Conservation (phyloP, 2,329 filamentous ascomycete species). For the Sarocladium kiliense region DNA sequence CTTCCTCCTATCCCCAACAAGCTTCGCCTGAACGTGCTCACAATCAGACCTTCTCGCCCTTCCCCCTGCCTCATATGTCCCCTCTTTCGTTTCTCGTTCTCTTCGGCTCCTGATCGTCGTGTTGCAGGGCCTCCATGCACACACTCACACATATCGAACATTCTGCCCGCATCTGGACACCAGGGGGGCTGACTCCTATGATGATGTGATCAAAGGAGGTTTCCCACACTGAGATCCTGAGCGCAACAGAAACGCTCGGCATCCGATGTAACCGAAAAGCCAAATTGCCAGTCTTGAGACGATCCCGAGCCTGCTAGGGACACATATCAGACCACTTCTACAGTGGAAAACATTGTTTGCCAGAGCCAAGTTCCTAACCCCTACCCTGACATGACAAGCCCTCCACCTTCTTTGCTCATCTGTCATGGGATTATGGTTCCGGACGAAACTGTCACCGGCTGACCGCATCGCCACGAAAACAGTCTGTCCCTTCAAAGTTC, state of each 20-base stretch:
- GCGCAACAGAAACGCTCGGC: constrained; percentile 7
- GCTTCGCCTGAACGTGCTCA: neutral
- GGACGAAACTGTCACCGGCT: neutral
- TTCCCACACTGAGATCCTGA: neutral
- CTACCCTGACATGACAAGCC: neutral
- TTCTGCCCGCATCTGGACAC: neutral
- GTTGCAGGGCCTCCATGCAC: constrained; percentile 3
- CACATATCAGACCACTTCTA: constrained; percentile 8
- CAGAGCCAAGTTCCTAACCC: neutral
- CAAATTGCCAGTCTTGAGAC: neutral
- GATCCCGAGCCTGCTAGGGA: neutral
- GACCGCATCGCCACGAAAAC: neutral
- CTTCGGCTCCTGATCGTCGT: constrained; percentile 5
- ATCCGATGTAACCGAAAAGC: constrained; percentile 6
- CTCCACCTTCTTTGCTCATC: neutral
- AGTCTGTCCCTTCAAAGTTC: constrained; percentile 22
- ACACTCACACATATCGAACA: neutral
- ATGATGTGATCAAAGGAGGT: neutral
- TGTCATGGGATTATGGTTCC: neutral
- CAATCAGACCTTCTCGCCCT: neutral
- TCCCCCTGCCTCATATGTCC: neutral
- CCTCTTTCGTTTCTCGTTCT: constrained; percentile 7
- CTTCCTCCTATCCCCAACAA: neutral
- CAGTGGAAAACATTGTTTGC: constrained; percentile 3
- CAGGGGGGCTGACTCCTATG: neutral